These are phyloP conservation scores for Alloteropsis semialata DNA, from an alignment of 176 grass and related monocot genomes.

Conservation along the genomic window DNA sequence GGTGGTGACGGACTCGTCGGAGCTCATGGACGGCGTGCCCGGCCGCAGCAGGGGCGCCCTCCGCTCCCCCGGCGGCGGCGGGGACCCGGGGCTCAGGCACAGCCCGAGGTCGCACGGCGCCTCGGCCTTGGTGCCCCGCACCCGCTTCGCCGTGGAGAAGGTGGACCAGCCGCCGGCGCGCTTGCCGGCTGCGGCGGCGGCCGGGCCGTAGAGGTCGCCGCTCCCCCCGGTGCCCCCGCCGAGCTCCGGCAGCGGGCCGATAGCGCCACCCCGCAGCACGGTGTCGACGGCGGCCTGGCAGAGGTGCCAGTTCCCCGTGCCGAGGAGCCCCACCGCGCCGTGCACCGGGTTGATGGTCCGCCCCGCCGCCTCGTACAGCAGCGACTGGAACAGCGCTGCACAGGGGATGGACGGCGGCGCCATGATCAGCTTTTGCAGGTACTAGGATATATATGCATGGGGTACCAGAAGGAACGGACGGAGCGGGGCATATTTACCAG, in stretches of 20 bases:
- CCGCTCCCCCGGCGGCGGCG: not conserved
- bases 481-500: conserved; percentile 25
- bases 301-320: conserved; percentile 69
- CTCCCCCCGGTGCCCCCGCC: not conserved
- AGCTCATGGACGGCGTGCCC: conserved; percentile 70
- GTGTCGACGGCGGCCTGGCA: conserved; percentile 83
- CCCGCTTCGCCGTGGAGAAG: conserved; percentile 51
- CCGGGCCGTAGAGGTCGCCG: conserved; percentile 26
- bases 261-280: conserved; percentile 70
- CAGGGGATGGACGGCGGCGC: no score
- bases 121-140: not conserved
- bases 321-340: conserved; percentile 68
- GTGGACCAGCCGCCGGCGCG: conserved; percentile 39
- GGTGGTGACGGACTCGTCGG: conserved; percentile 66
- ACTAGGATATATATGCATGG: no score
- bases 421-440: no score
- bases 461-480: no score
- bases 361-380: conserved; percentile 80
- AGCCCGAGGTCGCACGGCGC: conserved; percentile 43
- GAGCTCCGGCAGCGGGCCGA: conserved; percentile 49
- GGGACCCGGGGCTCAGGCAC: conserved; percentile 38
- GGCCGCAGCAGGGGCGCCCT: conserved; percentile 28
- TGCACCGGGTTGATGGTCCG: conserved; percentile 80
- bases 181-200: conserved; percentile 7
- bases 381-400: conserved; percentile 74